Percentiles rank a stretch among this genome's conserved stretches.
Conservation (phyloP, 2,329 filamentous ascomycete species). For the Periconia digitata region DNA sequence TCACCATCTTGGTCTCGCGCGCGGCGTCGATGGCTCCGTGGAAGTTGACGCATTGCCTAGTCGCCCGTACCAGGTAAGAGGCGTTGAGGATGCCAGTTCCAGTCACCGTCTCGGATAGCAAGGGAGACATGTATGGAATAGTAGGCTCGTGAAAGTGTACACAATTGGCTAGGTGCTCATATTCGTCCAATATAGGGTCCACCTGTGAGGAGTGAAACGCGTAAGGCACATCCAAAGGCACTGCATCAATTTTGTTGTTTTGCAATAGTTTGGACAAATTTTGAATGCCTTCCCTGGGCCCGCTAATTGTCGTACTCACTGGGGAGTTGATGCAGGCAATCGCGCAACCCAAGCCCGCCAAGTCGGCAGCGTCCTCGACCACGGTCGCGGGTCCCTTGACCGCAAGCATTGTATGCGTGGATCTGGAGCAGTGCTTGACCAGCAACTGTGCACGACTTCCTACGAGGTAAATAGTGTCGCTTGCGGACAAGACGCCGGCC, state of each 20-base stretch:
- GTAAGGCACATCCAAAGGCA: slow-evolving; percentile 5
- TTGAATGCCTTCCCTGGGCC: background rate
- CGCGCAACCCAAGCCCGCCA: background rate
- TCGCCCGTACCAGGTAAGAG: slow-evolving; percentile 16
- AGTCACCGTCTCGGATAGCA: slow-evolving; percentile 5
- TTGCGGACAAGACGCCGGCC: slow-evolving; percentile 37
- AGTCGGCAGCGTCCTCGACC: background rate
- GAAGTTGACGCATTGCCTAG: slow-evolving; percentile 48
- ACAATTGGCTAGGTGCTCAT: background rate
- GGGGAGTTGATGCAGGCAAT: slow-evolving; percentile 38
- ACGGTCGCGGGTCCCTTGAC: slow-evolving; percentile 8
- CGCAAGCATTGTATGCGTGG: slow-evolving; percentile 38
- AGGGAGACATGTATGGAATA: slow-evolving; percentile 31
- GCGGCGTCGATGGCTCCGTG: slow-evolving; percentile 46
- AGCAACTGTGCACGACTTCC: slow-evolving; percentile 37
- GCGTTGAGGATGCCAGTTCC: background rate
- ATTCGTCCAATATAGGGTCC: slow-evolving; percentile 42
- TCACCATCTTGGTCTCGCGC: background rate
- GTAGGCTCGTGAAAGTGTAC: background rate
- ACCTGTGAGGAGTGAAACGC: slow-evolving; percentile 27
- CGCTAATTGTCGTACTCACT: background rate
- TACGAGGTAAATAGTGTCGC: slow-evolving; percentile 39
- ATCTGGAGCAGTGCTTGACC: slow-evolving; percentile 17
- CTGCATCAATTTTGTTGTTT: background rate
- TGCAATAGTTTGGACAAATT: background rate